A percentile compares a stretch with the other conserved stretches of the same genome.
These are phyloP conservation scores for Fusarium sp. DNA, from an alignment of 2,329 filamentous ascomycete species.

Conservation along the genomic window DNA sequence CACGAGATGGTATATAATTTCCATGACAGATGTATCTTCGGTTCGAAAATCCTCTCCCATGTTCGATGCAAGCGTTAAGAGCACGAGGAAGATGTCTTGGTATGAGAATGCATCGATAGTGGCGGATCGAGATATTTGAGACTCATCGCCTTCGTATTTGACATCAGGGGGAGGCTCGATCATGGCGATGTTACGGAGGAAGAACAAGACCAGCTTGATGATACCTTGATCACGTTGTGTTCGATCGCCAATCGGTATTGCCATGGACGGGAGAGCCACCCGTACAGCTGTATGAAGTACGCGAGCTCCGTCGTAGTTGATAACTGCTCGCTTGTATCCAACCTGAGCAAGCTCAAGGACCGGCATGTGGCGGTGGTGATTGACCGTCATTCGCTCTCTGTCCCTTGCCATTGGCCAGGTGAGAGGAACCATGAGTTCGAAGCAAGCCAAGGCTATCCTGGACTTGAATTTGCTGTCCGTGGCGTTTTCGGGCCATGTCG, in stretches of 20 bases:
- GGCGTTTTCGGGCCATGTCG: slow-evolving; percentile 78
- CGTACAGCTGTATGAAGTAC: slow-evolving; percentile 85
- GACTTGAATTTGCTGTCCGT: slow-evolving; percentile 79
- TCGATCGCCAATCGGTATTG: slow-evolving; percentile 77
- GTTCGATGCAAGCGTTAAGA: slow-evolving; percentile 89
- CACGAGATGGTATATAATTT: slow-evolving; percentile 90
- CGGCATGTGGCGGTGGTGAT: slow-evolving; percentile 91
- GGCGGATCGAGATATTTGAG: slow-evolving; percentile 86
- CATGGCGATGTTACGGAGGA: slow-evolving; percentile 87
- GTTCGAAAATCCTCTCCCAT: slow-evolving; percentile 93
- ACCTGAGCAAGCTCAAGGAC: slow-evolving; percentile 89
- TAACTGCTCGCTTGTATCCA: slow-evolving; percentile 86
- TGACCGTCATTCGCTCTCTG: slow-evolving; percentile 83
- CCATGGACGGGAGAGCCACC: slow-evolving; percentile 86
- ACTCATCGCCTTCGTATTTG: slow-evolving; percentile 85
- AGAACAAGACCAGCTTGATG: slow-evolving; percentile 88
- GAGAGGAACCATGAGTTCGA: slow-evolving; percentile 90
- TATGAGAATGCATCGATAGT: slow-evolving; percentile 89
- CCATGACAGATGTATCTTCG: slow-evolving; percentile 89
- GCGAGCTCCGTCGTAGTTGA: slow-evolving; percentile 81
- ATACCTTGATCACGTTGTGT: slow-evolving; percentile 86
- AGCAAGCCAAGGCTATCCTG: slow-evolving; percentile 82
- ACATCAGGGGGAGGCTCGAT: slow-evolving; percentile 79
- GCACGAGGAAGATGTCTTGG: slow-evolving; percentile 87
- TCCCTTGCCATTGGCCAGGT: slow-evolving; percentile 93